A percentile compares a stretch with the other conserved stretches of the same genome.
These are phyloP conservation scores for Pseudogymnoascus sp. DNA, from an alignment of 2,329 filamentous ascomycete species.

Conservation along the genomic window DNA sequence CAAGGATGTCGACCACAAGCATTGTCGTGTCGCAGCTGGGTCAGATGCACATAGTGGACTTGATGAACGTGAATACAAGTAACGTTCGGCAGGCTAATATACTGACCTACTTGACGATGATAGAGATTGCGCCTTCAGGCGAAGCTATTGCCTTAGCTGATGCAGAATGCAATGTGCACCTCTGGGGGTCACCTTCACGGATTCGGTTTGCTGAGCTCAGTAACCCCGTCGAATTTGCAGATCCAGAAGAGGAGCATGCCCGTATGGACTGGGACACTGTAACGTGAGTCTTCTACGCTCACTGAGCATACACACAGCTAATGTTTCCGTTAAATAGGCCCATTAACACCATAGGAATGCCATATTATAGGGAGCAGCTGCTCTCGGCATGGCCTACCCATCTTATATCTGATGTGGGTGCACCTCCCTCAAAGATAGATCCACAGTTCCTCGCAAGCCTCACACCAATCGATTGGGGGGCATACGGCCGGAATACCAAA, in stretches of 20 bases:
- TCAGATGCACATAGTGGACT: slow-evolving; percentile 90
- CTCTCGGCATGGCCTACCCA: slow-evolving; percentile 86
- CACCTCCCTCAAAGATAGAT: slow-evolving; percentile 70
- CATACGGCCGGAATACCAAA: slow-evolving; percentile 69
- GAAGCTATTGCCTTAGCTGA: slow-evolving; percentile 62
- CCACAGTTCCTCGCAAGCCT: slow-evolving; percentile 59
- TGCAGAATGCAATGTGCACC: slow-evolving; percentile 54
- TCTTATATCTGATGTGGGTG: slow-evolving; percentile 75
- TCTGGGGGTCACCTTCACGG: slow-evolving; percentile 64
- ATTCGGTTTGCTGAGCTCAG: slow-evolving; percentile 63
- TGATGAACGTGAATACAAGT: slow-evolving; percentile 67
- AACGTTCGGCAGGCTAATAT: slow-evolving; percentile 61
- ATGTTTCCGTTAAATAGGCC: slow-evolving; percentile 43
- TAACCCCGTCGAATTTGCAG: slow-evolving; percentile 58
- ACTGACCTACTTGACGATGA: slow-evolving; percentile 48
- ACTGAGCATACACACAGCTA: not conserved
- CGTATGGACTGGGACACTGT: slow-evolving; percentile 57
- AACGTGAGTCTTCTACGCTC: slow-evolving; percentile 41
- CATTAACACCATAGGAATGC: slow-evolving; percentile 79
- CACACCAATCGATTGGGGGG: slow-evolving; percentile 64
- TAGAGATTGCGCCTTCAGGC: slow-evolving; percentile 64
- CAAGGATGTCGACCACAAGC: slow-evolving; percentile 87
- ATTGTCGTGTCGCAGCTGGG: slow-evolving; percentile 88
- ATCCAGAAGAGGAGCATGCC: slow-evolving; percentile 42
- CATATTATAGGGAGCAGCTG: slow-evolving; percentile 81